These are phyloP conservation scores for Nectriaceae sp. DNA, from an alignment of 2,329 filamentous ascomycete genomes.

Conservation along the genomic window DNA sequence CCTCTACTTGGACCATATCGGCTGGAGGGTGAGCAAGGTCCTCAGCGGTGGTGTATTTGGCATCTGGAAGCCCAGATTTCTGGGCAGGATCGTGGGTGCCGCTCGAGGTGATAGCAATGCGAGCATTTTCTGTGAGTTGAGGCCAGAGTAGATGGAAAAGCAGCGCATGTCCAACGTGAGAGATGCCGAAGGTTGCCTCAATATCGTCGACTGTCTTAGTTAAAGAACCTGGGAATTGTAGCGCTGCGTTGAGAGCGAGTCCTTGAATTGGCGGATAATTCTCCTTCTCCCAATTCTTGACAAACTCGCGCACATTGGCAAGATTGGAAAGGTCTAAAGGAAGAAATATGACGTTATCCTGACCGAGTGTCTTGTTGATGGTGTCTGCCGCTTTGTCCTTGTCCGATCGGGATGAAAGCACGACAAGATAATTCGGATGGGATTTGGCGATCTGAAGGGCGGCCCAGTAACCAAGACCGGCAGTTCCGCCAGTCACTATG, in stretches of 20 bases:
- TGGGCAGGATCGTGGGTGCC: conserved; percentile 48
- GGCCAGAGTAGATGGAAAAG: conserved; percentile 50
- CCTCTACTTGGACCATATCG: background rate
- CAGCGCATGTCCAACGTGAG: conserved; percentile 52
- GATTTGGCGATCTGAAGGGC: conserved; percentile 41
- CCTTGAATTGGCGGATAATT: conserved; percentile 43
- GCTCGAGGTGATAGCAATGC: conserved; percentile 47
- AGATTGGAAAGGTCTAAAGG: conserved; percentile 45
- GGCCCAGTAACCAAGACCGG: conserved; percentile 44
- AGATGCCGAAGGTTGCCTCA: conserved; percentile 51
- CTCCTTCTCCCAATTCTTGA: conserved; percentile 33
- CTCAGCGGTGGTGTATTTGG: conserved; percentile 3
- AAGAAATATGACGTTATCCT: conserved; percentile 43
- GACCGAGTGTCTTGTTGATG: conserved; percentile 44
- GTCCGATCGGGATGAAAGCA: conserved; percentile 47
- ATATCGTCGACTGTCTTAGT: conserved; percentile 41
- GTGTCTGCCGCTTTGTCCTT: conserved; percentile 37
- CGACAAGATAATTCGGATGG: conserved; percentile 41
- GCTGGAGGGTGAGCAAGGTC: conserved; percentile 1
- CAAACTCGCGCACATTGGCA: conserved; percentile 44
- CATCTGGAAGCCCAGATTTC: conserved; percentile 6
- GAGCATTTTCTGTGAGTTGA: conserved; percentile 37
- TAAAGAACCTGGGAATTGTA: conserved; percentile 39
- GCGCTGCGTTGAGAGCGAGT: conserved; percentile 26
- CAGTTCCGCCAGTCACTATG: conserved; percentile 50